Evolutionary conservation across 306 rosid species (phyloP).

Genomic region (Crotalaria pallida): DNA sequence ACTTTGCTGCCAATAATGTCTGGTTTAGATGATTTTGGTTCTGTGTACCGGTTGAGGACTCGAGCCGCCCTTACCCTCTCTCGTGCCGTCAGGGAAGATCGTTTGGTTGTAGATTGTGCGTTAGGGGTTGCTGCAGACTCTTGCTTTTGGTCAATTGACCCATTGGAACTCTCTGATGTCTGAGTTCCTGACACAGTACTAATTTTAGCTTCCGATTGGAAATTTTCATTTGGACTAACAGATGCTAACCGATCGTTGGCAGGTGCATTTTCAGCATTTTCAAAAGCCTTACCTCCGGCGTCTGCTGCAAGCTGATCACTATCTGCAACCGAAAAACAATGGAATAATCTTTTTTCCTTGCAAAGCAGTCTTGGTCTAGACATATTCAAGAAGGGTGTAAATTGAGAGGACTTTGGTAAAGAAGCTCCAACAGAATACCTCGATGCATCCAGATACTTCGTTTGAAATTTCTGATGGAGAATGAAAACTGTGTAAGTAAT

Average conservation of each 20-base stretch:
- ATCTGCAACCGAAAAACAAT: conserved; percentile 52
- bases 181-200: conserved; percentile 25
- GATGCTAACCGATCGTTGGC: conserved; percentile 22
- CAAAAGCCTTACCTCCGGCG: conserved; percentile 37
- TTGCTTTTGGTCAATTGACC: conserved; percentile 14
- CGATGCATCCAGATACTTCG: conserved; percentile 33
- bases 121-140: conserved; percentile 25
- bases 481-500: conserved; percentile 14
- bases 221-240: conserved; percentile 3
- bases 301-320: conserved; percentile 61
- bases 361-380: conserved; percentile 33
- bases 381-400: conserved; percentile 14
- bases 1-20: conserved; percentile 61
- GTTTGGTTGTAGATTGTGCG: conserved; percentile 29
- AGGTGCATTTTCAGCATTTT: conserved; percentile 30
- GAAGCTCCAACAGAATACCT: conserved; percentile 38
- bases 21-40: conserved; percentile 46
- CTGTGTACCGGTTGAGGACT: conserved; percentile 53
- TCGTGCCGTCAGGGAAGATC: conserved; percentile 53
- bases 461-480: conserved; percentile 34
- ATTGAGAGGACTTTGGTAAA: conserved; percentile 22
- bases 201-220: conserved; percentile 19
- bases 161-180: conserved; percentile 32
- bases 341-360: conserved; percentile 35
- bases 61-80: conserved; percentile 77